Percentiles rank a stretch among this genome's conserved stretches.
phyloP scores from a whole-genome alignment of 1,284 basidiomycete species.

The Ustilago tritici region DNA sequence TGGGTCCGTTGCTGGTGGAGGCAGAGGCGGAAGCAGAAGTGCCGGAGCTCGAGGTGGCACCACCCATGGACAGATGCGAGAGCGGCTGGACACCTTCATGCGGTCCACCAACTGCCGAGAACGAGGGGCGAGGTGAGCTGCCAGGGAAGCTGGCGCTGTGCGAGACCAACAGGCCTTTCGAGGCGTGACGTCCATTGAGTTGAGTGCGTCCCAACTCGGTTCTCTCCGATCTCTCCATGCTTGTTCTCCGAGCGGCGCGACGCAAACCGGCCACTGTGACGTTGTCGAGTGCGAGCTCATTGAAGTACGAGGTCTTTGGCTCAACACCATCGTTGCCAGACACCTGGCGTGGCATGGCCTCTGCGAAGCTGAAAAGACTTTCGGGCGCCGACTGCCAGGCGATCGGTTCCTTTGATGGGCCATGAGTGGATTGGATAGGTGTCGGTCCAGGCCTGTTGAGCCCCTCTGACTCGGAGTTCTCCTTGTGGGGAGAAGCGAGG shows the following conservation, averaged over 20 bases:
- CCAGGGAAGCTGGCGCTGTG: constrained; percentile 55
- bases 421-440: constrained; percentile 43
- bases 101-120: constrained; percentile 35
- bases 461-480: constrained; percentile 4
- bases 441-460: constrained; percentile 49
- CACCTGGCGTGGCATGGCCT: constrained; percentile 39
- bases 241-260: constrained; percentile 55
- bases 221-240: constrained; percentile 38
- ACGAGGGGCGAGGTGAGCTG: constrained; percentile 37
- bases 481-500: neutral
- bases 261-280: constrained; percentile 55
- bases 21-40: constrained; percentile 33
- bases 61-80: constrained; percentile 28
- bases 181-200: constrained; percentile 21
- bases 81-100: constrained; percentile 41
- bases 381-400: constrained; percentile 56
- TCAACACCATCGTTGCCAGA: constrained; percentile 22
- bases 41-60: constrained; percentile 8
- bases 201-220: constrained; percentile 21
- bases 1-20: constrained; percentile 41
- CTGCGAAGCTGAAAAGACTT: constrained; percentile 33
- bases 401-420: constrained; percentile 22
- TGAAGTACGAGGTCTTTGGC: constrained; percentile 6
- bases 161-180: constrained; percentile 20
- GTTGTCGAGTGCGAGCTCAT: constrained; percentile 35